Conservation (phyloP, 225 moss, liverwort and hornwort species). For the Physcomitrellopsis africana region DNA sequence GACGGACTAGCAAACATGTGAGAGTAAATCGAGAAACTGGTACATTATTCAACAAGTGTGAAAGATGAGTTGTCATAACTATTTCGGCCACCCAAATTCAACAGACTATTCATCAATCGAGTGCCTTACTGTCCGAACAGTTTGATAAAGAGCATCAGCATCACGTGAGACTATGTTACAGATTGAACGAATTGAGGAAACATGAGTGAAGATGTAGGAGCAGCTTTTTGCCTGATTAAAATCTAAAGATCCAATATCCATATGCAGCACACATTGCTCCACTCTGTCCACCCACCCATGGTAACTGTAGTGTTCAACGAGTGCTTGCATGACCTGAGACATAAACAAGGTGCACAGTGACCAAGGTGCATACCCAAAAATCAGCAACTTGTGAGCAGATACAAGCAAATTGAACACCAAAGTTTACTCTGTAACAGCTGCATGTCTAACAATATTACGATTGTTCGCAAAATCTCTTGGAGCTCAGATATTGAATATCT, state of each 20-base stretch:
- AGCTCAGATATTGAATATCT: conserved; percentile 20
- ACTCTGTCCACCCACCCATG: conserved; percentile 97
- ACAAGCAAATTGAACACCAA: conserved; percentile 20
- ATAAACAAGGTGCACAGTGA: conserved; percentile 14
- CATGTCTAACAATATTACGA: conserved; percentile 15
- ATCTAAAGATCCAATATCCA: conserved; percentile 97
- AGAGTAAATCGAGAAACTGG: conserved; percentile 18
- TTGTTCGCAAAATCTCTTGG: conserved; percentile 9
- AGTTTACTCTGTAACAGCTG: conserved; percentile 2
- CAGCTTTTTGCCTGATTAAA: conserved; percentile 82
- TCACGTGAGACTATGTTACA: conserved; percentile 21
- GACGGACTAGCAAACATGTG: neutral
- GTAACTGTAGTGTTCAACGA: conserved; percentile 95
- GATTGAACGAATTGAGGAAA: conserved; percentile 24
- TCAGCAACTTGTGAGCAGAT: conserved; percentile 21
- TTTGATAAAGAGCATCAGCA: conserved; percentile 20
- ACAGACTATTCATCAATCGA: conserved; percentile 5
- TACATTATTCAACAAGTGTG: neutral
- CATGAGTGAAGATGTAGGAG: conserved; percentile 1
- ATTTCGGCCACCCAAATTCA: conserved; percentile 9
- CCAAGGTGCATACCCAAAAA: conserved; percentile 2
- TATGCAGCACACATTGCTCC: conserved; percentile 97
- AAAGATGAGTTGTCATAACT: neutral
- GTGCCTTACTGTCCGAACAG: neutral
- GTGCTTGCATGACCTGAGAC: conserved; percentile 97